Evolutionary conservation across 345 rosid genomes (phyloP).

Genomic region (Aethionema arabicum): DNA sequence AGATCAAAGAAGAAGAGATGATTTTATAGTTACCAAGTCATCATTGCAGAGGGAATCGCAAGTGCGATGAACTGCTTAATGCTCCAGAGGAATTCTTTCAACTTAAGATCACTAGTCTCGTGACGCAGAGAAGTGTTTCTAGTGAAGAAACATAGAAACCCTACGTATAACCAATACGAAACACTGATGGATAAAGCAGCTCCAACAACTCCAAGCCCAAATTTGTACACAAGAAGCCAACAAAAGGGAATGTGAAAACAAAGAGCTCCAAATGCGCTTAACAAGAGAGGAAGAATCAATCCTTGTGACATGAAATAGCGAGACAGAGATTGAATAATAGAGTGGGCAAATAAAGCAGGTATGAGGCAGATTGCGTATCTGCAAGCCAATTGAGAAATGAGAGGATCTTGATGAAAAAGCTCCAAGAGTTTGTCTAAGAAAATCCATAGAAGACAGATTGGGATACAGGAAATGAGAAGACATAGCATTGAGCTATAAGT

Average conservation of each 20-base stretch:
- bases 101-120: neutral
- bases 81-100: constrained; percentile 27
- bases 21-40: constrained; percentile 49
- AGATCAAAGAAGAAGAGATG: neutral
- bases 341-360: constrained; percentile 44
- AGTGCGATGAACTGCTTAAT: constrained; percentile 38
- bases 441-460: constrained; percentile 43
- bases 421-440: constrained; percentile 46
- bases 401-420: constrained; percentile 43
- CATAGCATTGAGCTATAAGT: constrained; percentile 42
- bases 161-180: constrained; percentile 44
- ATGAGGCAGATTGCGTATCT: constrained; percentile 46
- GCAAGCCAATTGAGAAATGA: constrained; percentile 43
- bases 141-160: constrained; percentile 41
- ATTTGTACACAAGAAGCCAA: constrained; percentile 48
- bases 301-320: constrained; percentile 52
- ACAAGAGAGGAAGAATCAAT: constrained; percentile 43
- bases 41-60: constrained; percentile 49
- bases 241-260: constrained; percentile 45
- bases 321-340: constrained; percentile 44
- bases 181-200: constrained; percentile 45
- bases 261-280: constrained; percentile 40
- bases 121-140: constrained; percentile 34
- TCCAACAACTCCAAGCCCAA: constrained; percentile 34
- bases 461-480: constrained; percentile 40